Evolutionary conservation across 2,329 filamentous ascomycete species (phyloP).

Genomic region (Colletotrichum cuscutae): DNA sequence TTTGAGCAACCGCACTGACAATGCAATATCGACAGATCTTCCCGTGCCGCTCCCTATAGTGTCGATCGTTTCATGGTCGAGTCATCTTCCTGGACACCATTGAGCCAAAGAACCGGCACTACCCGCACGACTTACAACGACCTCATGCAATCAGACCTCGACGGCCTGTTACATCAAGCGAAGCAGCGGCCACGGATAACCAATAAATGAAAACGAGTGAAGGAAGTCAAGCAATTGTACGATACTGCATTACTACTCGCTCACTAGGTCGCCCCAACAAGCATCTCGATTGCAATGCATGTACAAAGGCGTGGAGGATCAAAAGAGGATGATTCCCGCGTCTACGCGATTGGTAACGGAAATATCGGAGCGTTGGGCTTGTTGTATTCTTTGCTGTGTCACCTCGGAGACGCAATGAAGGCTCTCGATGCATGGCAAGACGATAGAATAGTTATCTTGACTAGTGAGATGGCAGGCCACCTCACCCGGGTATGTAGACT

Average conservation of each 20-base stretch:
- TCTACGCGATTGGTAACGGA: background rate
- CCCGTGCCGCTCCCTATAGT: slow-evolving; percentile 18
- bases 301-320: background rate
- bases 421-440: background rate
- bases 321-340: background rate
- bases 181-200: background rate
- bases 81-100: slow-evolving; percentile 22
- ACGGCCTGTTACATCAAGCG: slow-evolving; percentile 6
- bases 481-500: slow-evolving; percentile 1
- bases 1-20: background rate
- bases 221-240: background rate
- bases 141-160: slow-evolving; percentile 13
- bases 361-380: background rate
- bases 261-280: background rate
- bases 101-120: background rate
- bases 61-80: slow-evolving; percentile 22
- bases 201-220: background rate
- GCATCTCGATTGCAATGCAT: background rate
- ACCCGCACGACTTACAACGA: background rate
- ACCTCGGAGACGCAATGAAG: background rate
- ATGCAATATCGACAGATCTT: slow-evolving; percentile 1
- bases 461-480: slow-evolving; percentile 11
- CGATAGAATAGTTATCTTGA: background rate
- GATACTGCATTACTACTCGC: background rate
- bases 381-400: background rate